Percentiles rank a stretch among this genome's conserved stretches.
phyloP scores from a whole-genome alignment of 75 land plant species.

The Chamaecyparis obtusa region DNA sequence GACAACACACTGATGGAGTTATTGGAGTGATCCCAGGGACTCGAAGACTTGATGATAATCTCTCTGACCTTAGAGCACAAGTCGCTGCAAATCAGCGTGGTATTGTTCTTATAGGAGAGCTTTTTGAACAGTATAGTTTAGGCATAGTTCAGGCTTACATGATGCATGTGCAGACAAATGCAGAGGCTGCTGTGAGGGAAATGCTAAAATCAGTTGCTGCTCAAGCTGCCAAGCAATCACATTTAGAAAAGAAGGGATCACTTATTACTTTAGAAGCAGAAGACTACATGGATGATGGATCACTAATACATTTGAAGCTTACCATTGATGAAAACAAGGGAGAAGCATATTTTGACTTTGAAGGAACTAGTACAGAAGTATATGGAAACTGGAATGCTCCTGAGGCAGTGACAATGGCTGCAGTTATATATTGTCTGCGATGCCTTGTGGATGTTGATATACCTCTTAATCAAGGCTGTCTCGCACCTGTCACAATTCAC shows the following conservation, averaged over 20 bases:
- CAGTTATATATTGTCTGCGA: slow-evolving; percentile 92
- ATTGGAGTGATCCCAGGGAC: slow-evolving; percentile 70
- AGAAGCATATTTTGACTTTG: slow-evolving; percentile 84
- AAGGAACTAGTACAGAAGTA: slow-evolving; percentile 87
- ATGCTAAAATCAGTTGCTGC: slow-evolving; percentile 88
- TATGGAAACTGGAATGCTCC: slow-evolving; percentile 99
- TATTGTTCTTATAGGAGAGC: slow-evolving; percentile 84
- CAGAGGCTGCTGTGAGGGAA: slow-evolving; percentile 93
- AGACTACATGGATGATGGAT: slow-evolving; percentile 99
- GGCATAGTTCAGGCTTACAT: slow-evolving; percentile 95
- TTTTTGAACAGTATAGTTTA: slow-evolving; percentile 85
- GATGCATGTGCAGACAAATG: slow-evolving; percentile 90
- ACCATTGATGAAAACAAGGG: slow-evolving; percentile 76
- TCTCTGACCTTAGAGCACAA: slow-evolving; percentile 95
- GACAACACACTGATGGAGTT: not conserved
- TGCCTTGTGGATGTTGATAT: slow-evolving; percentile 96
- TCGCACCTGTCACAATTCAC: slow-evolving; percentile 86
- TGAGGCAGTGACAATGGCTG: slow-evolving; percentile 96
- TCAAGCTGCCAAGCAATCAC: slow-evolving; percentile 30
- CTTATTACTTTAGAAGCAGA: slow-evolving; percentile 67
- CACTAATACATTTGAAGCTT: slow-evolving; percentile 83
- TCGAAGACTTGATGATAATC: slow-evolving; percentile 88
- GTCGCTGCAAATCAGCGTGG: slow-evolving; percentile 99
- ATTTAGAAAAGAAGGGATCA: slow-evolving; percentile 15
- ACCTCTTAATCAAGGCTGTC: slow-evolving; percentile 96